Base-by-base conservation (phyloP, 1,139 yeast genomes). In the Blastobotrys serpentis region DNA sequence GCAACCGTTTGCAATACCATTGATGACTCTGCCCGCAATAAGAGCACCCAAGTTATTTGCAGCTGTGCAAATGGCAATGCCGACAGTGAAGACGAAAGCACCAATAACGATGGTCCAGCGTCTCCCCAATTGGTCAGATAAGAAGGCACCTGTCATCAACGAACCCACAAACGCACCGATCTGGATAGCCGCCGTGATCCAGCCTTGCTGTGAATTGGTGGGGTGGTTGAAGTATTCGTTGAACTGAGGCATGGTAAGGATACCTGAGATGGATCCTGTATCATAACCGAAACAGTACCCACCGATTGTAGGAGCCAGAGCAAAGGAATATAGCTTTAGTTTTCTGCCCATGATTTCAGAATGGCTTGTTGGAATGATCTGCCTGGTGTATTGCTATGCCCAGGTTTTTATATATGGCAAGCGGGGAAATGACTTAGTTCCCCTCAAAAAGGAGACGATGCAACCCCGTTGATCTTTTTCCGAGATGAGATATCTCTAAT, bases 1-100 rank as follows among this genome's bases (percentile, higher is more conserved):
- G 49, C 74, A 70, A 29, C 83, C 83, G 19, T 78, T 81, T 42
- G 79, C 82, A 62, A 76, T 68, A 6, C 82, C 80, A 38, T 76
- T 69, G 21, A 79, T 63, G 49, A 66, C 53, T 2, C 68, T 51
- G 8, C 67, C 68, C 11, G 55, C 61, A 29, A 58, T 48, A 17
- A 62, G 50, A 10, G 48, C 34, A 17, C 47, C 44, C 13, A 52
- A 43, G 37, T 52, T 51, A 26, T 52, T 51, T 7, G 53, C 46
- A 19, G 42, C 53, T 14, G 52, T 40, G 37, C 55, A 51, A 8
- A 52, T 49, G 29, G 54, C 54, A 40, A 52, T 47, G 5, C 56
- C 56, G 7, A 49, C 25, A 8, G 54, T 52, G 45, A 52, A 52
- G 19, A 51, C 11, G 1, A 39, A 34, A 2, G 54, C 51, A 5